Evolutionary conservation across 148 eudicot genomes (phyloP).

Genomic region (Cornus suecica): DNA sequence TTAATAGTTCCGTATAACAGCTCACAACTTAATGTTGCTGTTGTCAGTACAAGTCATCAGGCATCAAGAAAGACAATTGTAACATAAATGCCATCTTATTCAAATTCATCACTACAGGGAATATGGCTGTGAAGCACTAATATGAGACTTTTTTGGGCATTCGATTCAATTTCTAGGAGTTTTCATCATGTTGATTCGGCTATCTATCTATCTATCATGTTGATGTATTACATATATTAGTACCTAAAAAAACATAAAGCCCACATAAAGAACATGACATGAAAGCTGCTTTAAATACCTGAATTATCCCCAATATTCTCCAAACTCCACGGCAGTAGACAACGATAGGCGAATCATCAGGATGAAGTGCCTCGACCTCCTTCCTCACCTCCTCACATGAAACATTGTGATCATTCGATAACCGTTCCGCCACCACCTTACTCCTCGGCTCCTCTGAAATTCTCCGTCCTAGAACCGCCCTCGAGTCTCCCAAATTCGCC

Average conservation of each 20-base stretch:
- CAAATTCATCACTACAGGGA: no score
- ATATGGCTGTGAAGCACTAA: neutral
- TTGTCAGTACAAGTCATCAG: neutral
- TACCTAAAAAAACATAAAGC: neutral
- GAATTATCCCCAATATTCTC: constrained; percentile 64
- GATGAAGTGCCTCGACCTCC: constrained; percentile 59
- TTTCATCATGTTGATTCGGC: neutral
- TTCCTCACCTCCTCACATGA: constrained; percentile 46
- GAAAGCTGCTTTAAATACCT: constrained; percentile 26
- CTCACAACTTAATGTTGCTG: neutral
- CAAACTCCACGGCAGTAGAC: constrained; percentile 52
- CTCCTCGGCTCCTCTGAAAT: constrained; percentile 32
- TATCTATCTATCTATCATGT: neutral
- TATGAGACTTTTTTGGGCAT: neutral
- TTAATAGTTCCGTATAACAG: neutral
- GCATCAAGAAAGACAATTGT: neutral
- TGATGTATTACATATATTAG: neutral
- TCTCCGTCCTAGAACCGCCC: constrained; percentile 53
- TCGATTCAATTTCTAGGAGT: neutral
- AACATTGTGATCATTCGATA: constrained; percentile 55
- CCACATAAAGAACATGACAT: neutral
- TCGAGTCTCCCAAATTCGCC: constrained; percentile 60
- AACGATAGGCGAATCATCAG: constrained; percentile 44
- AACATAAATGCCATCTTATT: neutral
- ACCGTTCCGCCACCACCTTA: constrained; percentile 41